Percentiles rank a stretch among this genome's conserved stretches.
phyloP scores from a whole-genome alignment of 495 filamentous ascomycete species.

The Bryoglossum gracile region DNA sequence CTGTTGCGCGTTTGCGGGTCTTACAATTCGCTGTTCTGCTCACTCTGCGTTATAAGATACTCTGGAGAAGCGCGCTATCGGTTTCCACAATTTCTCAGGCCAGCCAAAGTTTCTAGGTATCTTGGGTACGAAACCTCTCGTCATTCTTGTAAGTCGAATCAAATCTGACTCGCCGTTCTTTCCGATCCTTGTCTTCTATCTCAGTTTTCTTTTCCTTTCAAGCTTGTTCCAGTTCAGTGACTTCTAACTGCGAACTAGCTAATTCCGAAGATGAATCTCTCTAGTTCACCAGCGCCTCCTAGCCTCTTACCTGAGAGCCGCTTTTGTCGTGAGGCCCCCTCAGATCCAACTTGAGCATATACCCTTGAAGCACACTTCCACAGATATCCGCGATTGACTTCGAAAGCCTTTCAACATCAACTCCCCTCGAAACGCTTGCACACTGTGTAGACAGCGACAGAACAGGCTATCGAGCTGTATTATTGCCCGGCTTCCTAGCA shows the following conservation, averaged over 20 bases:
- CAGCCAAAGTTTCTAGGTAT: too few relatives aligned
- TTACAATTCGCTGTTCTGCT: too few relatives aligned
- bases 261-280: background rate
- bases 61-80: too few relatives aligned
- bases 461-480: constrained; percentile 21
- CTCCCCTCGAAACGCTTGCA: constrained; percentile 12
- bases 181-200: background rate
- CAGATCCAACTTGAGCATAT: constrained; percentile 11
- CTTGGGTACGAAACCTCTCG: too few relatives aligned
- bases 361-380: constrained; percentile 7
- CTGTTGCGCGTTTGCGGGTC: too few relatives aligned
- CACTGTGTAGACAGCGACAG: constrained; percentile 37
- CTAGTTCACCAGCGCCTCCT: background rate
- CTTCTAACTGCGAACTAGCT: too few relatives aligned
- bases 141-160: too few relatives aligned
- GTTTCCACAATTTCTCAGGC: too few relatives aligned
- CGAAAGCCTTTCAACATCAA: constrained; percentile 9
- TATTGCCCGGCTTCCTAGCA: constrained; percentile 14
- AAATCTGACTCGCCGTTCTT: background rate
- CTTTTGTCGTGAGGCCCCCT: constrained; percentile 5
- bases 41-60: too few relatives aligned
- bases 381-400: constrained; percentile 3
- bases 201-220: too few relatives aligned
- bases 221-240: too few relatives aligned
- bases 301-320: background rate